These are phyloP conservation scores for Incumbomyces lentus DNA, from an alignment of 2,329 filamentous ascomycete species.

Conservation along the genomic window DNA sequence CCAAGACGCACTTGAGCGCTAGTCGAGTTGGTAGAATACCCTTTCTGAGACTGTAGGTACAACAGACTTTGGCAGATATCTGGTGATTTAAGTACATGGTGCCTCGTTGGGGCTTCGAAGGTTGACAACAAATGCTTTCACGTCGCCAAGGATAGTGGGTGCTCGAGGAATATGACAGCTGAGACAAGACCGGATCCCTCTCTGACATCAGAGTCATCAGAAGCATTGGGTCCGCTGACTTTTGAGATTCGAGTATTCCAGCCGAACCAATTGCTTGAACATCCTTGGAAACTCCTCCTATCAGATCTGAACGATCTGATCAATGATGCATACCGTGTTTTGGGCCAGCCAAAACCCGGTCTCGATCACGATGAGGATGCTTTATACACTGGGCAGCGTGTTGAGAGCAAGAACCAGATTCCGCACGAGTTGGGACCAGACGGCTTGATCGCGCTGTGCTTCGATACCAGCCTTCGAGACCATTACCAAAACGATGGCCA, in stretches of 20 bases:
- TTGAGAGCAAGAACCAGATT: constrained; percentile 1
- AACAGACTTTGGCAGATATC: too few species aligned
- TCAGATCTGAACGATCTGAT: constrained; percentile 3
- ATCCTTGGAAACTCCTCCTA: not conserved
- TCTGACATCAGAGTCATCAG: too few species aligned
- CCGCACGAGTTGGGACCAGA: not conserved
- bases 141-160: too few species aligned
- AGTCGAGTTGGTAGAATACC: not conserved
- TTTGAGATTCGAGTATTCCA: not conserved
- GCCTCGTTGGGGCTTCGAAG: too few species aligned
- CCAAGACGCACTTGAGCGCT: not conserved
- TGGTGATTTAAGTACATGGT: too few species aligned
- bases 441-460: not conserved
- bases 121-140: too few species aligned
- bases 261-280: not conserved
- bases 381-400: not conserved
- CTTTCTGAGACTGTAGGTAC: not conserved
- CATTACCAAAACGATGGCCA: not conserved
- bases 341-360: not conserved
- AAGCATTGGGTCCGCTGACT: not conserved
- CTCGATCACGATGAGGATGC: not conserved
- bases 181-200: too few species aligned
- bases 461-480: not conserved
- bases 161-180: too few species aligned
- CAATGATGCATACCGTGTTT: constrained; percentile 2